phyloP scores from a whole-genome alignment of 257 asterid genomes.

The Ballota nigra region DNA sequence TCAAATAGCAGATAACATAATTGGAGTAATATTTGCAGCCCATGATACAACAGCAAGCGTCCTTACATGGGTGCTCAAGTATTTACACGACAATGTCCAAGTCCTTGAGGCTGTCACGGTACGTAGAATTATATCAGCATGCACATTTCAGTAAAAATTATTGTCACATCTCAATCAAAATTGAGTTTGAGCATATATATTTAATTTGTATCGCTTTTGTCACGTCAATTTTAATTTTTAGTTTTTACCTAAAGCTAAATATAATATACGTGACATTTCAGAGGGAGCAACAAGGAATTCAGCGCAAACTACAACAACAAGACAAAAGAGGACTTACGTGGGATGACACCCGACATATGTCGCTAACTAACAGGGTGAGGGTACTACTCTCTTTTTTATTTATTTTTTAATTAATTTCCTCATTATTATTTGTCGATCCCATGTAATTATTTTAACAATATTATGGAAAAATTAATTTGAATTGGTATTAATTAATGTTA shows the following conservation, averaged over 20 bases:
- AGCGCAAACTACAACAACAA: slow-evolving; percentile 23
- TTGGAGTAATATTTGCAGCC: slow-evolving; percentile 74
- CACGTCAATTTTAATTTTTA: neutral
- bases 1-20: slow-evolving; percentile 67
- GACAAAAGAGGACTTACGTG: slow-evolving; percentile 48
- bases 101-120: slow-evolving; percentile 45
- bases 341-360: slow-evolving; percentile 69
- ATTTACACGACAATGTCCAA: slow-evolving; percentile 49
- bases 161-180: too few species aligned
- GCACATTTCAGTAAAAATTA: too few species aligned
- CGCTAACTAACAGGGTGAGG: slow-evolving; percentile 47
- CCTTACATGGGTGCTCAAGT: slow-evolving; percentile 70
- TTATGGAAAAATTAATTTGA: too few species aligned
- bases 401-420: neutral
- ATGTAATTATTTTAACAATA: too few species aligned
- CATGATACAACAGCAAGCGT: slow-evolving; percentile 74
- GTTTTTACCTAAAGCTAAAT: too few species aligned
- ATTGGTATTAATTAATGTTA: neutral
- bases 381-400: neutral
- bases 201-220: neutral
- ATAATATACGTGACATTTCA: slow-evolving; percentile 16
- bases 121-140: too few species aligned
- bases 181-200: too few species aligned
- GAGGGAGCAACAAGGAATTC: slow-evolving; percentile 59
- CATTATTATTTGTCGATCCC: neutral